These are phyloP conservation scores for Saccharomycopsis crataegensis DNA, from an alignment of 1,139 yeast genomes.

Conservation along the genomic window DNA sequence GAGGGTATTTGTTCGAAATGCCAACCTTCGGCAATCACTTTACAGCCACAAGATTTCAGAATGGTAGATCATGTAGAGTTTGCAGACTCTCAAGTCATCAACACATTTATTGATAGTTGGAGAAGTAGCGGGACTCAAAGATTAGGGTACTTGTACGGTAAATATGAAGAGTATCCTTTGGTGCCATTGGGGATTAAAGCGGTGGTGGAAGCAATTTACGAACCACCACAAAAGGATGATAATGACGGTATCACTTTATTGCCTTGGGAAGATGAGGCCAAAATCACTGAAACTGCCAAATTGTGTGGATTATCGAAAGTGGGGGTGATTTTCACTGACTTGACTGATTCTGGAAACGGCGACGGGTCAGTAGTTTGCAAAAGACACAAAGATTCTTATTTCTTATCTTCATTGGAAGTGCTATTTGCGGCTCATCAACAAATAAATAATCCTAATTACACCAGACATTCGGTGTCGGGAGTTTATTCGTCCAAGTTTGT, in stretches of 20 bases:
- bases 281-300: conserved; percentile 48
- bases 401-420: conserved; percentile 78
- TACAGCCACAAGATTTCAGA: conserved; percentile 83
- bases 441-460: conserved; percentile 51
- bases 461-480: conserved; percentile 62
- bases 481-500: conserved; percentile 81
- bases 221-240: conserved; percentile 85
- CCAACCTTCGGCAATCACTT: conserved; percentile 90
- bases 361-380: conserved; percentile 89
- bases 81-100: conserved; percentile 63
- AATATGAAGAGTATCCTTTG: conserved; percentile 65
- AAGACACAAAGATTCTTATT: conserved; percentile 87
- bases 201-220: conserved; percentile 87
- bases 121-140: conserved; percentile 82
- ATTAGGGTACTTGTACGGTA: conserved; percentile 78
- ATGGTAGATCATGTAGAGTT: conserved; percentile 98
- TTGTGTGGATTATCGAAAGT: conserved; percentile 62
- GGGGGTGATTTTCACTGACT: conserved; percentile 85
- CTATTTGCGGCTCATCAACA: conserved; percentile 83
- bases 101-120: conserved; percentile 87
- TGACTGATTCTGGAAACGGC: conserved; percentile 78
- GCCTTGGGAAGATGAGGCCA: conserved; percentile 50
- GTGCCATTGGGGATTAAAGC: conserved; percentile 94
- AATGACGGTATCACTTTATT: conserved; percentile 73
- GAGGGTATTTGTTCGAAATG: conserved; percentile 94